Evolutionary conservation across 1,284 basidiomycete species (phyloP).

Genomic region (Xerocomus tenax): DNA sequence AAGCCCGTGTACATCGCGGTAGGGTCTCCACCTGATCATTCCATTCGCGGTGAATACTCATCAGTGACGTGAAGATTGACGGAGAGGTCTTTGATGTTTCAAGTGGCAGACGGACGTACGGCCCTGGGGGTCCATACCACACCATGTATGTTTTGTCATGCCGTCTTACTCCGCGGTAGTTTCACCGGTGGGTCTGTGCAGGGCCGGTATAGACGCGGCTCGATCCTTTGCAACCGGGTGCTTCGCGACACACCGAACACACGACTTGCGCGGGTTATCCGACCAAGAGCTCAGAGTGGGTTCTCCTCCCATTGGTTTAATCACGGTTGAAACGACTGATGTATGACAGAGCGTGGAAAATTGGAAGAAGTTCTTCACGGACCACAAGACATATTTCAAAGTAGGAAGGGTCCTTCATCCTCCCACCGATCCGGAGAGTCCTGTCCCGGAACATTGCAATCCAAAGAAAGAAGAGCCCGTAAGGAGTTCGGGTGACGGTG

Average conservation of each 20-base stretch:
- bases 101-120: slow-evolving; percentile 70
- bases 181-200: slow-evolving; percentile 31
- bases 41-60: slow-evolving; percentile 9
- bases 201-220: slow-evolving; percentile 81
- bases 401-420: slow-evolving; percentile 68
- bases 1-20: slow-evolving; percentile 82
- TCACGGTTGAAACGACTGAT: background rate
- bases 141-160: slow-evolving; percentile 54
- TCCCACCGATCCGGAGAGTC: slow-evolving; percentile 70
- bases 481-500: slow-evolving; percentile 5
- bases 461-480: slow-evolving; percentile 41
- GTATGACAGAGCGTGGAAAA: slow-evolving; percentile 57
- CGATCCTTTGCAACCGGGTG: slow-evolving; percentile 89
- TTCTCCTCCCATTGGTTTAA: background rate
- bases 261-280: slow-evolving; percentile 77
- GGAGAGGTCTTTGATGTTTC: slow-evolving; percentile 91
- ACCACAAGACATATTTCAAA: slow-evolving; percentile 69
- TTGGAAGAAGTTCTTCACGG: slow-evolving; percentile 84
- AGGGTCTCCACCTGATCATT: slow-evolving; percentile 27
- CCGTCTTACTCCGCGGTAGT: slow-evolving; percentile 15
- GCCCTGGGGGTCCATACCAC: slow-evolving; percentile 80
- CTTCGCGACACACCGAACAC: slow-evolving; percentile 81
- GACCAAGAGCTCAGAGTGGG: slow-evolving; percentile 62
- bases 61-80: slow-evolving; percentile 54
- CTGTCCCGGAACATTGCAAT: slow-evolving; percentile 74